Conservation (phyloP, 352 stramenopile species). For the Thalassiosira allenii region DNA sequence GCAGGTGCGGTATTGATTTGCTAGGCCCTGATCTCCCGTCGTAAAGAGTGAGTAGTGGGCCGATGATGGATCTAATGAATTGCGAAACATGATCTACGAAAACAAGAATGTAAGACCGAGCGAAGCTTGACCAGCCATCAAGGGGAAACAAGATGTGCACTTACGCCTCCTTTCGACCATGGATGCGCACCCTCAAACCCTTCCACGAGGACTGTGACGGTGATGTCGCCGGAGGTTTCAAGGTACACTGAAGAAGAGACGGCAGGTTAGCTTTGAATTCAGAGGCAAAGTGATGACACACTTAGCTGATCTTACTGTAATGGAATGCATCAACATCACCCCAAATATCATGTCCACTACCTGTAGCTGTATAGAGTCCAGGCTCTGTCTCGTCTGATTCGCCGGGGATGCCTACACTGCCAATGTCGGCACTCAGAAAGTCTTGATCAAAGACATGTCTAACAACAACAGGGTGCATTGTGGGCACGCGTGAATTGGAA, state of each 20-base stretch:
- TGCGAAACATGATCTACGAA: slow-evolving; percentile 45
- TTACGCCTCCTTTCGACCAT: slow-evolving; percentile 52
- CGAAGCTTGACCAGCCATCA: not conserved
- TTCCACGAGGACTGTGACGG: slow-evolving; percentile 49
- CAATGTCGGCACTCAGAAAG: slow-evolving; percentile 47
- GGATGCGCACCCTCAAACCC: slow-evolving; percentile 11
- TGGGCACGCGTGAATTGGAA: no score
- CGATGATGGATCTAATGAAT: slow-evolving; percentile 10
- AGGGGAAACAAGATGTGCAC: not conserved
- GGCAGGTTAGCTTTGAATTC: not conserved
- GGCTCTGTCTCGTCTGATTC: slow-evolving; percentile 14
- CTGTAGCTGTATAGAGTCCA: slow-evolving; percentile 46
- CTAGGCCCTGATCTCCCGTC: slow-evolving; percentile 23
- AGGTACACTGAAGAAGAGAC: slow-evolving; percentile 14
- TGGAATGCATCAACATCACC: not conserved
- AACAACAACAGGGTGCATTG: no score
- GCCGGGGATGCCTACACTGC: slow-evolving; percentile 23
- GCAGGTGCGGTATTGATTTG: slow-evolving; percentile 49
- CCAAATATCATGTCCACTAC: slow-evolving; percentile 45
- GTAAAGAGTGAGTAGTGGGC: slow-evolving; percentile 49
- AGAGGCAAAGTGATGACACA: not conserved
- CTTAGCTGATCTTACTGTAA: not conserved
- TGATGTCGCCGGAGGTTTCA: slow-evolving; percentile 57
- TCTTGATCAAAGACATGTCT: slow-evolving; percentile 39
- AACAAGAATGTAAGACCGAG: not conserved